Conservation (phyloP, 169 alveolate species). For the Plasmodium gonderi region DNA sequence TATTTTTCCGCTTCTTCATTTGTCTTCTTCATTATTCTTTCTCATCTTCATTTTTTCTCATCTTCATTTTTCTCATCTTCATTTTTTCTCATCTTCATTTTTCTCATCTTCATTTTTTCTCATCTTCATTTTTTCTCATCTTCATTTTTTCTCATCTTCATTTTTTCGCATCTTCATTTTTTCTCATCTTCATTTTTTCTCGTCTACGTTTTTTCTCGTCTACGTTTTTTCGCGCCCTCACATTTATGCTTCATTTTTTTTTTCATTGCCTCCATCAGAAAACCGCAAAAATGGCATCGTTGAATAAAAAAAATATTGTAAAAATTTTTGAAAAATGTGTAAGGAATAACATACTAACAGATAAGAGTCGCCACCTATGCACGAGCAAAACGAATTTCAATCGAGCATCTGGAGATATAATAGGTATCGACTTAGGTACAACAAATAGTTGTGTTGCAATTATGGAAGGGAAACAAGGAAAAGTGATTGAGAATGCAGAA, state of each 20-base stretch:
- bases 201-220: no score
- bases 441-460: conserved; percentile 99
- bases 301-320: conserved; percentile 26
- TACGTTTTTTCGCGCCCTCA: neutral
- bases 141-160: no score
- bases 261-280: neutral
- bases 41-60: no score
- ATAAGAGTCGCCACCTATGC: conserved; percentile 28
- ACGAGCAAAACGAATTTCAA: conserved; percentile 50
- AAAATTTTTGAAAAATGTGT: conserved; percentile 59
- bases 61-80: no score
- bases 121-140: no score
- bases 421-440: conserved; percentile 99
- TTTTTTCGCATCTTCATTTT: no score
- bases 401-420: conserved; percentile 89
- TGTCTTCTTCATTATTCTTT: no score
- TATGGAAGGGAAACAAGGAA: conserved; percentile 97
- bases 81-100: no score
- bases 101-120: no score
- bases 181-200: no score
- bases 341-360: conserved; percentile 27
- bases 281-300: conserved; percentile 31
- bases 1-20: no score
- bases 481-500: conserved; percentile 97
- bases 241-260: neutral